Evolutionary conservation across 1,284 basidiomycete genomes (phyloP).

Genomic region (Taiwanofungus camphoratus): DNA sequence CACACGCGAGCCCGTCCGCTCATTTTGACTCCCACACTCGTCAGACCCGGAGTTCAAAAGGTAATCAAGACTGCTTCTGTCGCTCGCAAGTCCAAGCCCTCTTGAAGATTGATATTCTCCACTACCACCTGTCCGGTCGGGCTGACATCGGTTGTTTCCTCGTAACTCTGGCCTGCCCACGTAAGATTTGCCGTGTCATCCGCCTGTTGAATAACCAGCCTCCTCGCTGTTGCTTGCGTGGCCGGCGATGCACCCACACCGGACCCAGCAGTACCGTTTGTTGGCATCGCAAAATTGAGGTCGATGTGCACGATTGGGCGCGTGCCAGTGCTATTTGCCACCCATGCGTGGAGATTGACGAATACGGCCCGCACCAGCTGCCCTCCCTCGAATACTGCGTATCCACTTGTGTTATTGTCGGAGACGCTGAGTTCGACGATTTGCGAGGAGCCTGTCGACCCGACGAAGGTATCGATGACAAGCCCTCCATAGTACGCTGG

Average conservation of each 20-base stretch:
- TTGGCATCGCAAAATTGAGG: constrained; percentile 30
- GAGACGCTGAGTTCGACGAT: constrained; percentile 48
- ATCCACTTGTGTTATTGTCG: constrained; percentile 50
- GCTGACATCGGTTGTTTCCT: constrained; percentile 42
- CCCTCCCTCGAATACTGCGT: constrained; percentile 51
- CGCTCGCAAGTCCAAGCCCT: constrained; percentile 46
- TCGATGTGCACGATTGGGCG: constrained; percentile 40
- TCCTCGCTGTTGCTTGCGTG: constrained; percentile 4
- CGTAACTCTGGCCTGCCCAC: constrained; percentile 64
- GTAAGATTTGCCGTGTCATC: constrained; percentile 50
- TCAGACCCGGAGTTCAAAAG: constrained; percentile 23
- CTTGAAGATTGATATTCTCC: constrained; percentile 31
- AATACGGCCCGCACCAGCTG: constrained; percentile 45
- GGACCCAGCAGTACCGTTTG: constrained; percentile 27
- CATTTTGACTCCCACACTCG: not conserved
- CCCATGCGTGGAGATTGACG: constrained; percentile 51
- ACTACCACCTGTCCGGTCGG: constrained; percentile 35
- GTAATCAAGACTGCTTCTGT: constrained; percentile 48
- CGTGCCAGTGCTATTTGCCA: constrained; percentile 29
- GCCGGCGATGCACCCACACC: constrained; percentile 1
- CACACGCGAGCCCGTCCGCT: not conserved
- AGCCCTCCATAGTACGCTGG: constrained; percentile 59
- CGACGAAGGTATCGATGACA: constrained; percentile 39
- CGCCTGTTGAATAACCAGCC: constrained; percentile 37
- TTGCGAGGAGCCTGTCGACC: constrained; percentile 32